These are phyloP conservation scores for Lentinula guzmanii DNA, from an alignment of 768 basidiomycete species.

Conservation along the genomic window DNA sequence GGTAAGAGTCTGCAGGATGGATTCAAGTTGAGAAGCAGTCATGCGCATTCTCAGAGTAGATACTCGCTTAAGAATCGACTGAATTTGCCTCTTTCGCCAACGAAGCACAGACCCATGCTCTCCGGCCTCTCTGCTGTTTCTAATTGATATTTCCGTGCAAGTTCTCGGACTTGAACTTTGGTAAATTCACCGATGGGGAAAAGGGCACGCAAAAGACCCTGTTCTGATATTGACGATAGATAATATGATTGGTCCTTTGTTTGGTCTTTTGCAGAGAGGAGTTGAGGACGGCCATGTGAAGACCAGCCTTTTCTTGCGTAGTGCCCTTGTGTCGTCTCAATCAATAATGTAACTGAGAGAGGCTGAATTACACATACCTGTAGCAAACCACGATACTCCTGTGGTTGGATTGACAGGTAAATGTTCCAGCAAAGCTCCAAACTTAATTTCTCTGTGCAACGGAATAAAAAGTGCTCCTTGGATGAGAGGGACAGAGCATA, in stretches of 20 bases:
- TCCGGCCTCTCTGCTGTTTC: conserved; percentile 75
- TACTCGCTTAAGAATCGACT: conserved; percentile 62
- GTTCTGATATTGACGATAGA: conserved; percentile 70
- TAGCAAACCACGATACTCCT: conserved; percentile 64
- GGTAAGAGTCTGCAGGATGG: conserved; percentile 61
- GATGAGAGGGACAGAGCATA: conserved; percentile 19
- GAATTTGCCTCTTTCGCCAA: conserved; percentile 76
- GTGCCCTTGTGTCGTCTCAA: conserved; percentile 51
- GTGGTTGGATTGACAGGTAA: conserved; percentile 30
- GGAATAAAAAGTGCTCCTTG: no score
- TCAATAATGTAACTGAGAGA: not conserved
- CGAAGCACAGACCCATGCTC: conserved; percentile 94
- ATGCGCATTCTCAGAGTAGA: not conserved
- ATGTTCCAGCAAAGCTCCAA: conserved; percentile 71
- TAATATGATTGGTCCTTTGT: conserved; percentile 93
- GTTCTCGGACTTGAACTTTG: conserved; percentile 67
- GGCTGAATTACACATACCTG: conserved; percentile 40
- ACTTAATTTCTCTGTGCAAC: conserved; percentile 77
- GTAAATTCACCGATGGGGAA: conserved; percentile 69
- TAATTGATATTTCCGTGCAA: conserved; percentile 55
- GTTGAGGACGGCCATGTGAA: conserved; percentile 36
- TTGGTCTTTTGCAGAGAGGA: conserved; percentile 48
- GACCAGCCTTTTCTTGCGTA: conserved; percentile 72
- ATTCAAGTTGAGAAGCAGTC: not conserved
- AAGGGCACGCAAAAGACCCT: conserved; percentile 56